Evolutionary conservation across 441 rosid species (phyloP), one percentile per base, ranked within the genome.

Genomic region (California macrophylla): DNA sequence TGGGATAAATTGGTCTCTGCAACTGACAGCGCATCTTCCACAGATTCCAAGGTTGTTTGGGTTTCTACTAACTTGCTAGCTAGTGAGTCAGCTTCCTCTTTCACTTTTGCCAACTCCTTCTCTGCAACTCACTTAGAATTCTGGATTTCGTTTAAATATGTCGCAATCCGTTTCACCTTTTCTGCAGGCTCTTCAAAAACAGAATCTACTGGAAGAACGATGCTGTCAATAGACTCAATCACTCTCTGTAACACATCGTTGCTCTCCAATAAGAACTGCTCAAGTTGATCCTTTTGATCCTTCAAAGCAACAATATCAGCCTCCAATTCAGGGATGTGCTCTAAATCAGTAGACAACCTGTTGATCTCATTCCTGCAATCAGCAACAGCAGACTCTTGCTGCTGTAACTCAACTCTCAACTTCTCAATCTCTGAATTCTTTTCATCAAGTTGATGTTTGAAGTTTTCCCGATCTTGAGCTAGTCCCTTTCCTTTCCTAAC

Each of bases 401-500:
- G 79, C 80, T 86, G 85, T 69, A 89, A 71, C 74, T 86, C 84
- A 15, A 79, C 79, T 81, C 70, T 87, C 77, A 88, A 71, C 78
- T 89, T 87, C 80, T 86, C 85, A 60, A 83, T 85, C 73, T 85
- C 93, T 34, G 84, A 74, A 67, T 78, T 86, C 80, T 84, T 93
- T 78, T 89, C 97, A 70, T 86, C 94, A 54, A 89, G 68, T 69
- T 78, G 80, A 63, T 74, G 76, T 79, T 85, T 93, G 70, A 85
- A 74, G 72, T 89, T 87, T 76, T 93, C 92, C 66, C 87, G 82
- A 80, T 93, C 98, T 80, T 89, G 96, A 70, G 90, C 84, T 77
- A 93, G 77, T 54, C 96, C 98, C 87, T 93, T 93, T 28, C 98
- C 98, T 84, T 93, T 93, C 87, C 87, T 93, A 75, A 93, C 88